A percentile compares a stretch with the other conserved stretches of the same genome.
Evolutionary conservation across 2,329 filamentous ascomycete genomes (phyloP).

Genomic region (Chrysosporium queenslandicum): DNA sequence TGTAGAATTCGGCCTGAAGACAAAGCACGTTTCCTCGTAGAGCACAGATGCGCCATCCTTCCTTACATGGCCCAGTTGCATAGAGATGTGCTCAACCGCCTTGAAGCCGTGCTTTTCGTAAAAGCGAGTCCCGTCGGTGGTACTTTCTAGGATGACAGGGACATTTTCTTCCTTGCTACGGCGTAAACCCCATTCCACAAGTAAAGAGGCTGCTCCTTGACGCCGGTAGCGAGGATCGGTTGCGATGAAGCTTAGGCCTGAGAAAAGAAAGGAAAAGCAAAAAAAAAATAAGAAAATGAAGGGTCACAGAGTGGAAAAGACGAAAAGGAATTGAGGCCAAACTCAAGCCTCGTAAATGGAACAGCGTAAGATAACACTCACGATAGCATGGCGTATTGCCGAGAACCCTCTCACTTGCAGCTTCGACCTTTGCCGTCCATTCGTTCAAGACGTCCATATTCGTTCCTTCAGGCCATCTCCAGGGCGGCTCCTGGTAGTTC

Average conservation of each 20-base stretch:
- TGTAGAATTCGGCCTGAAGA: constrained; percentile 10
- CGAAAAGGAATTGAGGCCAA: neutral
- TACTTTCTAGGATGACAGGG: constrained; percentile 14
- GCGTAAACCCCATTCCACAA: constrained; percentile 18
- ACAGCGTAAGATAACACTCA: neutral
- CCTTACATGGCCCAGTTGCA: constrained; percentile 13
- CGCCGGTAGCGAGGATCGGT: constrained; percentile 18
- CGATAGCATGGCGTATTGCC: constrained; percentile 11
- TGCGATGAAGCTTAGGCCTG: constrained; percentile 19
- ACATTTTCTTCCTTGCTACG: constrained; percentile 13
- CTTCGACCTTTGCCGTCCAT: constrained; percentile 16
- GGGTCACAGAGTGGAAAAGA: neutral
- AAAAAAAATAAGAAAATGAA: neutral
- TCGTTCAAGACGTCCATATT: constrained; percentile 14
- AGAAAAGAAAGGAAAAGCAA: neutral
- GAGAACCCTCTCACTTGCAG: constrained; percentile 7
- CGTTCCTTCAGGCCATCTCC: constrained; percentile 19
- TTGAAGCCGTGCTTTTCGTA: constrained; percentile 16
- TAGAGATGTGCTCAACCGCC: constrained; percentile 13
- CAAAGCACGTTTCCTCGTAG: constrained; percentile 17
- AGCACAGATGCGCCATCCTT: constrained; percentile 9
- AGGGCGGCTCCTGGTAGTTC: constrained; percentile 15
- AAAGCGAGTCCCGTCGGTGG: constrained; percentile 13
- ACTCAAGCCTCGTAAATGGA: neutral
- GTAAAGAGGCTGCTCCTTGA: constrained; percentile 16